Evolutionary conservation across 1,139 yeast species (phyloP), one percentile per base, ranked within the genome.

Genomic region (Zygosaccharomyces pseudobailii): DNA sequence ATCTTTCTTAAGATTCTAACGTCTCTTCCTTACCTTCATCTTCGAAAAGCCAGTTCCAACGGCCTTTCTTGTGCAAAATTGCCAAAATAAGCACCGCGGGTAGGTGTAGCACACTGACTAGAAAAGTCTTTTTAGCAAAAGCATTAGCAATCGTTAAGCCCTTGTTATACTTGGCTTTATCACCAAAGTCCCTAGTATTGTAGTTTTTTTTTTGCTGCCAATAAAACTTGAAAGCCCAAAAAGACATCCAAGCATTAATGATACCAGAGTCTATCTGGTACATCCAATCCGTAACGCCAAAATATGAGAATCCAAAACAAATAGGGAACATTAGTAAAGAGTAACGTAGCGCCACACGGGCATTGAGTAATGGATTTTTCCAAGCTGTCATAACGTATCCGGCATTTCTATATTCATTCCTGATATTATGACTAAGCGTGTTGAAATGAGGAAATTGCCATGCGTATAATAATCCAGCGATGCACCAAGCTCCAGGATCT

Each of bases 401-500:
- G 0, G 98, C 98, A 43, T 77, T 75, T 59, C 86, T 83, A 63
- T 92, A 92, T 64, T 92, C 97, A 46, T 81, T 82, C 43, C 92
- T 84, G 49, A 92, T 82, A 57, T 84, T 84, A 69, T 92, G 96
- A 46, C 95, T 84, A 43, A 92, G 75, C 0, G 97, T 80, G 70
- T 92, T 92, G 72, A 92, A 92, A 67, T 92, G 99, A 3, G 99
- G 99, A 66, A 92, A 92, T 69, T 92, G 99, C 99, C 99, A 92
- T 4, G 97, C 96, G 64, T 87, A 92, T 36, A 92, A 72, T 47
- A 94, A 71, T 0, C 85, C 89, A 1, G 97, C 97, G 31, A 90
- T 71, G 61, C 94, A 83, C 97, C 97, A 92, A 3, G 95, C 95
- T 6, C 94, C 97, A 0, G 97, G 97, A 53, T 87, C 88, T 4